A percentile compares a stretch with the other conserved stretches of the same genome.
These are phyloP conservation scores for Lepiota brunneoincarnata DNA, from an alignment of 768 basidiomycete genomes.

Conservation along the genomic window DNA sequence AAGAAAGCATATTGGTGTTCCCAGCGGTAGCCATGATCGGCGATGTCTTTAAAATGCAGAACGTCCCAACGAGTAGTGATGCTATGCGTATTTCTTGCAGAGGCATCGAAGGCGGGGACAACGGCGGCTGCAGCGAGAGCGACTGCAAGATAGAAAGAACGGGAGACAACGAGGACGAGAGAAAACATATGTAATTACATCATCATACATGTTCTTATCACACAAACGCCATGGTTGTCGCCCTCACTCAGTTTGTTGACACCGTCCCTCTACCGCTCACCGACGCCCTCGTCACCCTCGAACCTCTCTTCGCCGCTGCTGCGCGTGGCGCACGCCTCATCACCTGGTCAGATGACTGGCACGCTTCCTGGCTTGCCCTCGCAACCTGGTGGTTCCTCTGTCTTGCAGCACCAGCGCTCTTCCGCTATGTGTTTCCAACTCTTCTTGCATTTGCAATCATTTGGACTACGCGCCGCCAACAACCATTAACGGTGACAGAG, in stretches of 20 bases:
- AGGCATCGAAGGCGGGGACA: constrained; percentile 36
- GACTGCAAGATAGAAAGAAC: constrained; percentile 25
- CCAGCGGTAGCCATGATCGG: constrained; percentile 50
- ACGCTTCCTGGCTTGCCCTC: constrained; percentile 65
- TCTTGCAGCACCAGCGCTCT: constrained; percentile 47
- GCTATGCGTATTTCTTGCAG: constrained; percentile 25
- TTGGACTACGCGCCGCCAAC: constrained; percentile 14
- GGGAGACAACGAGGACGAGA: constrained; percentile 17
- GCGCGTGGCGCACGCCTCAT: constrained; percentile 45
- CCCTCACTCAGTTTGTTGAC: constrained; percentile 47
- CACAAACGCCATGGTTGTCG: constrained; percentile 4
- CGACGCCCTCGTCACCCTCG: constrained; percentile 57
- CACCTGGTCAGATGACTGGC: constrained; percentile 57
- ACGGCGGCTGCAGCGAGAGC: constrained; percentile 20
- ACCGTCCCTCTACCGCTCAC: constrained; percentile 63
- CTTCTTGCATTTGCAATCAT: constrained; percentile 30
- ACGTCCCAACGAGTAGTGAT: constrained; percentile 75
- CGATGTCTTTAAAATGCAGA: constrained; percentile 76
- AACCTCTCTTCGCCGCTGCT: constrained; percentile 45
- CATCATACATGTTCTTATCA: too few relatives aligned
- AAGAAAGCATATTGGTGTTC: constrained; percentile 92
- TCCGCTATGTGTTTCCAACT: constrained; percentile 58
- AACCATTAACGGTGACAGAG: constrained; percentile 46
- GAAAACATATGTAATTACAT: background rate
- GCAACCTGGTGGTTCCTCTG: constrained; percentile 78